These are phyloP conservation scores for Ustilago crameri DNA, from an alignment of 1,284 basidiomycete genomes.

Conservation along the genomic window DNA sequence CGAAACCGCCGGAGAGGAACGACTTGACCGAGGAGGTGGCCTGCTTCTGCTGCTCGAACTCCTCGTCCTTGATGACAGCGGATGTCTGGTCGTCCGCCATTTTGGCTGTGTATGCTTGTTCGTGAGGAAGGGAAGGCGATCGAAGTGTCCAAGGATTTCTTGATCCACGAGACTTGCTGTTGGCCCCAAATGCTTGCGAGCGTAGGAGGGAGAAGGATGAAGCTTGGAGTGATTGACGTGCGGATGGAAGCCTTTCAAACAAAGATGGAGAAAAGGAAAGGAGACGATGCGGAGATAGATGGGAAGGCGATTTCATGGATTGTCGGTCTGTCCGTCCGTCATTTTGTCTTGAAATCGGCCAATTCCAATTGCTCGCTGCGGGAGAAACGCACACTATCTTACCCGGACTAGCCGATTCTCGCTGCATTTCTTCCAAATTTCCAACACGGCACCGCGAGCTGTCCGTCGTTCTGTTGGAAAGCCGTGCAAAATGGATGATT, in stretches of 20 bases:
- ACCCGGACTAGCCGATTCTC: no score
- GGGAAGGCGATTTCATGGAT: neutral
- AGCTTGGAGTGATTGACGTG: neutral
- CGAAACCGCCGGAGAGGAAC: slow-evolving; percentile 79
- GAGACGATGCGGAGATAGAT: neutral
- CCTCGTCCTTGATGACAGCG: slow-evolving; percentile 48
- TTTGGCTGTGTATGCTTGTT: slow-evolving; percentile 14
- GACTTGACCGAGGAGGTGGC: slow-evolving; percentile 65
- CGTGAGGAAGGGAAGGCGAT: neutral
- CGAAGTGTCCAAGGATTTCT: neutral
- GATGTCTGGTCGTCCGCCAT: slow-evolving; percentile 61
- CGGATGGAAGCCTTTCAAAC: no score
- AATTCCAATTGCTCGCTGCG: neutral
- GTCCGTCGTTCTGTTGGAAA: no score
- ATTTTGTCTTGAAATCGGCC: neutral
- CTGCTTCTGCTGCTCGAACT: slow-evolving; percentile 58
- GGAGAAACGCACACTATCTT: no score
- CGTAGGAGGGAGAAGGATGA: neutral
- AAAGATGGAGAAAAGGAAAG: slow-evolving; percentile 1
- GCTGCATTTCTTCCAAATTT: neutral
- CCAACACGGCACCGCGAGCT: no score
- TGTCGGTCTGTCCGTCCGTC: neutral
- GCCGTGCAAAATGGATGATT: no score
- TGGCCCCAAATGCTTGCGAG: neutral
- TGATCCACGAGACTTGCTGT: neutral